These are phyloP conservation scores for Aulographum hederae DNA, from an alignment of 2,329 filamentous ascomycete species.

Conservation along the genomic window DNA sequence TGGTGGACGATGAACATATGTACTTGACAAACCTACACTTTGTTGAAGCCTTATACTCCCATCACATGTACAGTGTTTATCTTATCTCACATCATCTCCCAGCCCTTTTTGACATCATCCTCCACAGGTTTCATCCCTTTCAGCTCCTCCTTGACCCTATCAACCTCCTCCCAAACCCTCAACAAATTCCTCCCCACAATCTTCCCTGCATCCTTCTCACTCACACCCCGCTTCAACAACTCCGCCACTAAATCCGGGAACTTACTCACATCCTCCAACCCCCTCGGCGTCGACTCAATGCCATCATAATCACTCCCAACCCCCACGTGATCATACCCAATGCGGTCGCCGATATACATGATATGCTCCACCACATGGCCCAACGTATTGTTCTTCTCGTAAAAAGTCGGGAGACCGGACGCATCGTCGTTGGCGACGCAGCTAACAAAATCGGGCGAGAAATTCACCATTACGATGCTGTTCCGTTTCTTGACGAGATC, in stretches of 20 bases:
- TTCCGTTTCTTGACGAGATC: conserved; percentile 54
- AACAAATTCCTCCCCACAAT: conserved; percentile 66
- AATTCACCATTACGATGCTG: conserved; percentile 83
- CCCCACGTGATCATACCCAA: conserved; percentile 78
- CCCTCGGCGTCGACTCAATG: conserved; percentile 45
- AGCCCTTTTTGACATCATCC: too few relatives aligned
- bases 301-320: conserved; percentile 84
- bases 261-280: conserved; percentile 70
- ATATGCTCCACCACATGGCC: conserved; percentile 67
- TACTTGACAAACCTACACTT: too few relatives aligned
- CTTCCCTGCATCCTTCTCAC: conserved; percentile 54
- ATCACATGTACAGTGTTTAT: too few relatives aligned
- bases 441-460: conserved; percentile 64
- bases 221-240: conserved; percentile 54
- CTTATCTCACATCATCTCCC: too few relatives aligned
- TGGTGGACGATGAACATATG: too few relatives aligned
- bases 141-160: conserved; percentile 49
- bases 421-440: conserved; percentile 42
- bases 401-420: conserved; percentile 49
- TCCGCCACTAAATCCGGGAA: conserved; percentile 65
- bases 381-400: conserved; percentile 52
- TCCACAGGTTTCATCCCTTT: conserved; percentile 31
- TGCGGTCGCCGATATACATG: conserved; percentile 59
- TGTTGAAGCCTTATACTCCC: too few relatives aligned
- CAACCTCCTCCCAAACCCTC: conserved; percentile 67